These are phyloP conservation scores for Xylaria sp. DNA, from an alignment of 2,329 filamentous ascomycete species.

Conservation along the genomic window DNA sequence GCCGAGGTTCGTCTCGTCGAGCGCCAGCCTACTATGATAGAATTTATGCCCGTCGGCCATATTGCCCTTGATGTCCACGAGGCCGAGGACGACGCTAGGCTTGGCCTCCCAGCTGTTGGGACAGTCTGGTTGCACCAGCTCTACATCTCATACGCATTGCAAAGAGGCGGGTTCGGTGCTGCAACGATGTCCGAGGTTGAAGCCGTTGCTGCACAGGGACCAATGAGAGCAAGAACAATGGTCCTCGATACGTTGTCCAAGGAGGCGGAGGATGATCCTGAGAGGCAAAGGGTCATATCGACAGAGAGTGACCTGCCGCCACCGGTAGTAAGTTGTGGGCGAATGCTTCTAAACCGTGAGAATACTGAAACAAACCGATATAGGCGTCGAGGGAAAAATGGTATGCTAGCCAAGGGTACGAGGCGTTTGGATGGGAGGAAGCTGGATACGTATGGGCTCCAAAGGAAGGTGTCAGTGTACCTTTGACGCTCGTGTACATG, in stretches of 20 bases:
- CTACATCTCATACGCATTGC: slow-evolving; percentile 45
- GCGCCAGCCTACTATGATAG: slow-evolving; percentile 34
- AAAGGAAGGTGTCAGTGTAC: slow-evolving; percentile 16
- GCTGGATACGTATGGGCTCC: slow-evolving; percentile 21
- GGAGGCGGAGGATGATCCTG: slow-evolving; percentile 34
- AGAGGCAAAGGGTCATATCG: slow-evolving; percentile 30
- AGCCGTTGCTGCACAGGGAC: slow-evolving; percentile 34
- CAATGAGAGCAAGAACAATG: slow-evolving; percentile 39
- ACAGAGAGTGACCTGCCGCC: slow-evolving; percentile 30
- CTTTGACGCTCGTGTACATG: slow-evolving; percentile 31
- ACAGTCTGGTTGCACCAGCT: slow-evolving; percentile 45
- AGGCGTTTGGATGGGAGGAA: slow-evolving; percentile 26
- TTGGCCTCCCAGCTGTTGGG: slow-evolving; percentile 35
- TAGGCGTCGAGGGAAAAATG: slow-evolving; percentile 34
- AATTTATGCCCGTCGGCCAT: slow-evolving; percentile 46
- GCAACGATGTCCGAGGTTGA: slow-evolving; percentile 42
- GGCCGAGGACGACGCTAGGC: slow-evolving; percentile 35
- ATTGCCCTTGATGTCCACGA: slow-evolving; percentile 40
- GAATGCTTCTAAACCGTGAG: background rate
- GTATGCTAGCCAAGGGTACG: slow-evolving; percentile 33
- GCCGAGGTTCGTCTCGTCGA: slow-evolving; percentile 31
- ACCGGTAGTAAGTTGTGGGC: slow-evolving; percentile 31
- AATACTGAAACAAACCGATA: slow-evolving; percentile 9
- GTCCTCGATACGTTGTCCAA: slow-evolving; percentile 42
- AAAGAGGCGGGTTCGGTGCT: slow-evolving; percentile 41